Percentiles rank a stretch among this genome's conserved stretches.
Evolutionary conservation across 495 filamentous ascomycete species (phyloP).

Genomic region (Xylaria venustula): DNA sequence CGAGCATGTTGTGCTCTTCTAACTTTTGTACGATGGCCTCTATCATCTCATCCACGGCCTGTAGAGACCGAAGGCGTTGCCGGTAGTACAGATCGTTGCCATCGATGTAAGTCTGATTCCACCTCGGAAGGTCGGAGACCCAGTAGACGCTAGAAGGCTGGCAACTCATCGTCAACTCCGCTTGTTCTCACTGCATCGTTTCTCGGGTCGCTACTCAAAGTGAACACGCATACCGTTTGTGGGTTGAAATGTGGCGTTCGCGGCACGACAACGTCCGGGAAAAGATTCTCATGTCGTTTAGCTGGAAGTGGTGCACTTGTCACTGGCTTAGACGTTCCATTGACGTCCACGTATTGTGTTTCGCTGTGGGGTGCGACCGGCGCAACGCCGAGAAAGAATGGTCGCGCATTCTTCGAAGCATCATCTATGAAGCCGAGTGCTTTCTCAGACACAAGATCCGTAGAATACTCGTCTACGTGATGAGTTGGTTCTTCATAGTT

Average conservation of each 20-base stretch:
- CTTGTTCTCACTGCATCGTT: background rate
- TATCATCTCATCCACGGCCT: slow-evolving; percentile 59
- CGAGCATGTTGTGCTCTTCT: slow-evolving; percentile 43
- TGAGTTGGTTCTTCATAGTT: slow-evolving; percentile 49
- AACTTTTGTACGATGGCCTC: slow-evolving; percentile 46
- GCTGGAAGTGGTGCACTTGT: slow-evolving; percentile 33
- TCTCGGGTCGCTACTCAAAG: too few species aligned
- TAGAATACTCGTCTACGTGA: slow-evolving; percentile 48
- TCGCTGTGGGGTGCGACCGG: slow-evolving; percentile 58
- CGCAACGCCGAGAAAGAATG: slow-evolving; percentile 56
- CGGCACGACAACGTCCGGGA: slow-evolving; percentile 24
- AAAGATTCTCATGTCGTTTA: slow-evolving; percentile 29
- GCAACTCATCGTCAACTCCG: slow-evolving; percentile 2
- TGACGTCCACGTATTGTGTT: slow-evolving; percentile 13
- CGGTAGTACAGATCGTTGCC: slow-evolving; percentile 47
- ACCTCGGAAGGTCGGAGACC: slow-evolving; percentile 31
- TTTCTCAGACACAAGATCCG: slow-evolving; percentile 54
- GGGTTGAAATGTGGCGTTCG: background rate
- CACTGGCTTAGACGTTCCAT: background rate
- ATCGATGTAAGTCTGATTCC: slow-evolving; percentile 44
- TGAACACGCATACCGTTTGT: background rate
- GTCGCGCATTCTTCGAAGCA: slow-evolving; percentile 42
- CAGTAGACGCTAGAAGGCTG: background rate
- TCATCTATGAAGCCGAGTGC: slow-evolving; percentile 55
- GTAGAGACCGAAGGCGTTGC: slow-evolving; percentile 49